These are phyloP conservation scores for Neoascochyta sp. DNA, from an alignment of 2,329 filamentous ascomycete species.

Conservation along the genomic window DNA sequence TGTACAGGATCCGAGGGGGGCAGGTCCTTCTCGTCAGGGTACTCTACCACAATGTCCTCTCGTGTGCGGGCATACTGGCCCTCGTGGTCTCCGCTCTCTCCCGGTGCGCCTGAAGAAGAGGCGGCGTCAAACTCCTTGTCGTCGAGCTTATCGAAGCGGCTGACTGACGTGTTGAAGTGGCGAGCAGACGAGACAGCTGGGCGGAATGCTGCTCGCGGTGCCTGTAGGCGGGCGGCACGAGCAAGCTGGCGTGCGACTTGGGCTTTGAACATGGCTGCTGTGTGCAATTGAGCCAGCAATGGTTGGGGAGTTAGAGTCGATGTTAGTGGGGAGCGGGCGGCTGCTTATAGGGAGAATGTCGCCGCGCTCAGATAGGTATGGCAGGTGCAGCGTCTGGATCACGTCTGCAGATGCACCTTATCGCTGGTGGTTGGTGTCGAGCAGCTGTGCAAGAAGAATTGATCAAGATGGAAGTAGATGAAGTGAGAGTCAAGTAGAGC, in stretches of 20 bases:
- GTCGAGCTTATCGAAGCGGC: constrained; percentile 24
- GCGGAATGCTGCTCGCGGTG: constrained; percentile 24
- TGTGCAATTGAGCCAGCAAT: constrained; percentile 6
- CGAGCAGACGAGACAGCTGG: constrained; percentile 20
- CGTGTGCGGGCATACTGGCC: constrained; percentile 78
- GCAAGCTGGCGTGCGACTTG: constrained; percentile 30
- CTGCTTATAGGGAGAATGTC: constrained; percentile 7
- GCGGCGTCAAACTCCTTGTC: constrained; percentile 32
- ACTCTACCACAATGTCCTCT: constrained; percentile 71
- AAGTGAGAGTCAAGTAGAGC: too few species aligned
- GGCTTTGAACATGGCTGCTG: constrained; percentile 32
- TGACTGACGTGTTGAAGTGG: constrained; percentile 26
- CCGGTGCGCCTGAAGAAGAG: constrained; percentile 37
- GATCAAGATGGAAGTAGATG: constrained; percentile 3
- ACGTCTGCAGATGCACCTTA: constrained; percentile 5
- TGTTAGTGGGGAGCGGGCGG: constrained; percentile 1
- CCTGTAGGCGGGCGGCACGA: constrained; percentile 24
- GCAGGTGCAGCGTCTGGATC: constrained; percentile 7
- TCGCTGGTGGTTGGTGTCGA: too few species aligned
- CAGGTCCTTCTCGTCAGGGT: constrained; percentile 70
- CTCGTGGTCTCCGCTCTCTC: constrained; percentile 49
- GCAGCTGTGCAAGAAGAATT: constrained; percentile 5
- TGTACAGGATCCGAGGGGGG: constrained; percentile 67
- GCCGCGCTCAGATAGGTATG: constrained; percentile 8
- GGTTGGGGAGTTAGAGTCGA: too few species aligned